These are phyloP conservation scores for Rhizopogon vulgaris DNA, from an alignment of 768 basidiomycete genomes.

Conservation along the genomic window DNA sequence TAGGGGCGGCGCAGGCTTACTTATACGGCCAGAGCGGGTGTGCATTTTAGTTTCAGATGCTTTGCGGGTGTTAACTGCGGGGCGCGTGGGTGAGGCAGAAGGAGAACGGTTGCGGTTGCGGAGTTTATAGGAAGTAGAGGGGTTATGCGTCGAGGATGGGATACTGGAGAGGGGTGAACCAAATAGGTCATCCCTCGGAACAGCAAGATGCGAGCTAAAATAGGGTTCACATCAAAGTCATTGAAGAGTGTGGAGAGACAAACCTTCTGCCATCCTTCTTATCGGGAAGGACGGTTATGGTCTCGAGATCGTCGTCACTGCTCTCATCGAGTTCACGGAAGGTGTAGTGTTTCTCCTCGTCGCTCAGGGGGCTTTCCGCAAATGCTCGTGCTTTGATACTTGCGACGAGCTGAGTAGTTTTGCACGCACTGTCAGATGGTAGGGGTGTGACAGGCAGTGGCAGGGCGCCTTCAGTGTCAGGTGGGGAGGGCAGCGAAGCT, in stretches of 20 bases:
- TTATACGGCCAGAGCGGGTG: conserved; percentile 15
- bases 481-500: conserved; percentile 15
- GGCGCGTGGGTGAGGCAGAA: conserved; percentile 4
- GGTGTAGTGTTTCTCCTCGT: conserved; percentile 31
- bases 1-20: conserved; percentile 9
- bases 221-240: not conserved
- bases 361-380: conserved; percentile 40
- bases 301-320: conserved; percentile 40
- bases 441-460: conserved; percentile 26
- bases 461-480: conserved; percentile 13
- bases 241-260: not conserved
- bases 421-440: conserved; percentile 29
- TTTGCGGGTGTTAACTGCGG: not conserved
- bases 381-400: conserved; percentile 59
- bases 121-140: not conserved
- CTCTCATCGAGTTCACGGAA: conserved; percentile 44
- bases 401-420: conserved; percentile 54
- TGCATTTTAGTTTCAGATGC: not conserved
- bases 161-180: conserved; percentile 20
- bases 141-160: conserved; percentile 7
- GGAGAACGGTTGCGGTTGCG: conserved; percentile 1
- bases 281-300: conserved; percentile 9
- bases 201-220: conserved; percentile 7
- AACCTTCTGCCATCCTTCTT: conserved; percentile 6
- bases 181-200: conserved; percentile 3